A percentile compares a stretch with the other conserved stretches of the same genome.
Conservation (phyloP, 192 early-diverging fungal genomes). For the Phlyctochytrium planicorne region DNA sequence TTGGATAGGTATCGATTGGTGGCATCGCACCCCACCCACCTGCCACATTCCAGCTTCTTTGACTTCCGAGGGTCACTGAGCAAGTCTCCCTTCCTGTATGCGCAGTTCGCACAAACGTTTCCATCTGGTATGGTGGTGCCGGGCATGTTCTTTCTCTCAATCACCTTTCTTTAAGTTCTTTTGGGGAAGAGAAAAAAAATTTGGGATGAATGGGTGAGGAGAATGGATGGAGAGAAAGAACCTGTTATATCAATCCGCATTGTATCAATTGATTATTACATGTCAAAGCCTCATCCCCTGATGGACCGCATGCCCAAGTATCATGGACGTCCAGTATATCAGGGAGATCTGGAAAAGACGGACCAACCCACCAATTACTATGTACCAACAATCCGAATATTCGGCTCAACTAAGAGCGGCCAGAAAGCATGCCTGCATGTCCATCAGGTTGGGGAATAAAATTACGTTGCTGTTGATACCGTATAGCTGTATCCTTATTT, state of each 20-base stretch:
- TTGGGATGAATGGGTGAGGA: too few relatives aligned
- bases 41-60: too few relatives aligned
- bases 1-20: too few relatives aligned
- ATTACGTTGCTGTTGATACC: background rate
- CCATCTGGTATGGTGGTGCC: too few relatives aligned
- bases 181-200: too few relatives aligned
- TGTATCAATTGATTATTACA: conserved; percentile 64
- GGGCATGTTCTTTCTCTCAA: too few relatives aligned
- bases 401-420: conserved; percentile 65
- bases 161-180: too few relatives aligned
- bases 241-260: conserved; percentile 64
- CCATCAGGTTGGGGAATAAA: conserved; percentile 58
- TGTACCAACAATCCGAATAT: conserved; percentile 81
- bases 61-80: too few relatives aligned
- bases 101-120: too few relatives aligned
- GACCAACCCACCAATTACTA: conserved; percentile 4
- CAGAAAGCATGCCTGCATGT: conserved; percentile 82
- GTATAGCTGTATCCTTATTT: conserved; percentile 69
- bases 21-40: too few relatives aligned
- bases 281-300: conserved; percentile 28
- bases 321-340: background rate
- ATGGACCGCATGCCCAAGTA: conserved; percentile 15
- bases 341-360: background rate
- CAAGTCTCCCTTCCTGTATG: too few relatives aligned
- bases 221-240: too few relatives aligned